These are phyloP conservation scores for Heterobasidion occidentale DNA, from an alignment of 1,284 basidiomycete species.

Conservation along the genomic window DNA sequence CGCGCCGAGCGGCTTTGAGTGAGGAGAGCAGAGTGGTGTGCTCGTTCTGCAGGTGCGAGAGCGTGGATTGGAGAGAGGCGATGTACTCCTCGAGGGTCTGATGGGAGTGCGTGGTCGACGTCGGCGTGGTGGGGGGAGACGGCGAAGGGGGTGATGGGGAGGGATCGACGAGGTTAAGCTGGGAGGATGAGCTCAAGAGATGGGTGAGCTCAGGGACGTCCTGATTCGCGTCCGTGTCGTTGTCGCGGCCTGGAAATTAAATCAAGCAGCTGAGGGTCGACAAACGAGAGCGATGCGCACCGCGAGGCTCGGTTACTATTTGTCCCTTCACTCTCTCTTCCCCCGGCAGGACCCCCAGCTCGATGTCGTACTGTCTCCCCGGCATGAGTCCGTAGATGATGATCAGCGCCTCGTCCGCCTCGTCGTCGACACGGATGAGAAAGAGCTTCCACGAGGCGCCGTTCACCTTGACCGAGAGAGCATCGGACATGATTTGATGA, in stretches of 20 bases:
- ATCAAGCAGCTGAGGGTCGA: not conserved
- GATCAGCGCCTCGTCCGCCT: conserved; percentile 70
- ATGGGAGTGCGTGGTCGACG: conserved; percentile 3
- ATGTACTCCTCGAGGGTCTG: conserved; percentile 11
- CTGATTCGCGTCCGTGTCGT: not conserved
- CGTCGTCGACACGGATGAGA: conserved; percentile 68
- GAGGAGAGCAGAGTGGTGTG: conserved; percentile 50
- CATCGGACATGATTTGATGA: conserved; percentile 44
- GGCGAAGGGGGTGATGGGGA: conserved; percentile 11
- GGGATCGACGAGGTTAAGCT: conserved; percentile 2
- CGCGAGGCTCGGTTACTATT: conserved; percentile 42
- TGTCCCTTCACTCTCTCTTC: conserved; percentile 45
- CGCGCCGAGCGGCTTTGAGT: conserved; percentile 62
- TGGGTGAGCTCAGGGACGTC: not conserved
- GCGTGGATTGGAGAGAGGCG: conserved; percentile 21
- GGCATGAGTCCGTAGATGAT: conserved; percentile 77
- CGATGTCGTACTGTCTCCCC: conserved; percentile 73
- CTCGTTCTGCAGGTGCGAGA: conserved; percentile 48
- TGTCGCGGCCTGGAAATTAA: conserved; percentile 2
- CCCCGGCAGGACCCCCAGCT: conserved; percentile 61
- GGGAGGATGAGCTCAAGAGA: conserved; percentile 2
- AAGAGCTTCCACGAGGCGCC: conserved; percentile 67
- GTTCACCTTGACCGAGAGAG: conserved; percentile 71
- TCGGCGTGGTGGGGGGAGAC: conserved; percentile 9
- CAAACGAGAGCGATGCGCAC: conserved; percentile 22